phyloP scores from a whole-genome alignment of 176 grass and related monocot species.

The Typha latifolia region DNA sequence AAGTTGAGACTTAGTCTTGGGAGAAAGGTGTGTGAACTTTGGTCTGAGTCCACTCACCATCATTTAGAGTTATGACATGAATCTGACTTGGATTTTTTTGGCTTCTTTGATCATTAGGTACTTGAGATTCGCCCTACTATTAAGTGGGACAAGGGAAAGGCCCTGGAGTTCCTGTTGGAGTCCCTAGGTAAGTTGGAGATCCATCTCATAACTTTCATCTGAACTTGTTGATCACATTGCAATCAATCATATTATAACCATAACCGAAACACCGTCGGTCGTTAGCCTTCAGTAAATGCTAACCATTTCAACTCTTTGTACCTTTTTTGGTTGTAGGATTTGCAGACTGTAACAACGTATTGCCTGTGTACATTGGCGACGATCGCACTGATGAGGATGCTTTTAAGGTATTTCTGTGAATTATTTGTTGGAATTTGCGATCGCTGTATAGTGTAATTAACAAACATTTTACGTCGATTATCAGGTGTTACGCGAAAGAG shows the following conservation, averaged over 20 bases:
- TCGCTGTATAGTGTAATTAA: background rate
- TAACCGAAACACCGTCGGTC: background rate
- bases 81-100: slow-evolving; percentile 6
- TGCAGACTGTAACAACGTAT: slow-evolving; percentile 43
- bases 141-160: slow-evolving; percentile 98
- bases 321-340: slow-evolving; percentile 27
- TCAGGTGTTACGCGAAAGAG: slow-evolving; percentile 43
- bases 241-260: background rate
- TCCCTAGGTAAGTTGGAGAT: slow-evolving; percentile 43
- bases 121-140: slow-evolving; percentile 77
- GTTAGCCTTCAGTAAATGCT: background rate
- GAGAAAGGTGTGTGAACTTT: slow-evolving; percentile 34
- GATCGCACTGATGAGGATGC: slow-evolving; percentile 95
- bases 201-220: background rate
- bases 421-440: background rate
- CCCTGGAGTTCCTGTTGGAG: slow-evolving; percentile 87
- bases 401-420: slow-evolving; percentile 44
- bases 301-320: background rate
- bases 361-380: slow-evolving; percentile 86
- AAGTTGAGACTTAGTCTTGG: slow-evolving; percentile 53
- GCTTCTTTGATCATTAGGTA: slow-evolving; percentile 31
- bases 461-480: background rate
- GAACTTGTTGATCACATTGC: background rate
- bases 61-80: background rate
- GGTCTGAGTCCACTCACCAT: background rate